Percentiles rank a stretch among this genome's conserved stretches.
Evolutionary conservation across 805 yeast genomes (phyloP).

Genomic region (Candida maesae): DNA sequence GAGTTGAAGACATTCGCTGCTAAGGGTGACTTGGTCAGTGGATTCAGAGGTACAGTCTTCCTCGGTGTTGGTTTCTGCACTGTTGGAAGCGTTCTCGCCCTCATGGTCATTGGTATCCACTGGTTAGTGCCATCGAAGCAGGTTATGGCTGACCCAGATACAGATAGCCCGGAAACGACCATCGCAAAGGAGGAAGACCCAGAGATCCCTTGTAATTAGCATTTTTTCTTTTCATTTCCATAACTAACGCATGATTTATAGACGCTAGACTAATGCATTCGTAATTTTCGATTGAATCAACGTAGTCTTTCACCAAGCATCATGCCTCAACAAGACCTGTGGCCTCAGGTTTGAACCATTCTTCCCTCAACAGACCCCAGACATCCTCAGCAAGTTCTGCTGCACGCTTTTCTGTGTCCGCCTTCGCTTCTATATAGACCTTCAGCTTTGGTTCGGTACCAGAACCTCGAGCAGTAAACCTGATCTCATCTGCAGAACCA

Average conservation of each 20-base stretch:
- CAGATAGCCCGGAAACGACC: too few species aligned
- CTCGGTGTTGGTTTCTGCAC: not conserved
- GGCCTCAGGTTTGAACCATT: conserved; percentile 69
- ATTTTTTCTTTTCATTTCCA: too few species aligned
- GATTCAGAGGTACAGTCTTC: not conserved
- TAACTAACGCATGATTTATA: too few species aligned
- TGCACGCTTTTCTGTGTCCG: conserved; percentile 46
- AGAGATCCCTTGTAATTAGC: too few species aligned
- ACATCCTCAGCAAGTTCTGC: conserved; percentile 50
- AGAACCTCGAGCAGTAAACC: conserved; percentile 88
- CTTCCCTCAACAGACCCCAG: conserved; percentile 55
- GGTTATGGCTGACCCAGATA: too few species aligned
- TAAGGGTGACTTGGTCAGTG: not conserved
- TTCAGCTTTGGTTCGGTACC: conserved; percentile 97
- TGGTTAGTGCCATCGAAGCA: too few species aligned
- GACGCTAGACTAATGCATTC: too few species aligned
- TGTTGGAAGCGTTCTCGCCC: not conserved
- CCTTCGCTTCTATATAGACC: conserved; percentile 79
- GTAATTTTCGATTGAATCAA: too few species aligned
- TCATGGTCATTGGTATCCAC: not conserved
- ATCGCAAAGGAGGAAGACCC: too few species aligned
- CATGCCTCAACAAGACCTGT: conserved; percentile 33
- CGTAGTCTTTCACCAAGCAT: too few species aligned
- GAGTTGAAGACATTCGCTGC: not conserved
- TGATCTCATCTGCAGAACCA: conserved; percentile 37